A percentile compares a stretch with the other conserved stretches of the same genome.
These are phyloP conservation scores for Solanum paucissectum DNA, from an alignment of 257 asterid genomes.

Conservation along the genomic window DNA sequence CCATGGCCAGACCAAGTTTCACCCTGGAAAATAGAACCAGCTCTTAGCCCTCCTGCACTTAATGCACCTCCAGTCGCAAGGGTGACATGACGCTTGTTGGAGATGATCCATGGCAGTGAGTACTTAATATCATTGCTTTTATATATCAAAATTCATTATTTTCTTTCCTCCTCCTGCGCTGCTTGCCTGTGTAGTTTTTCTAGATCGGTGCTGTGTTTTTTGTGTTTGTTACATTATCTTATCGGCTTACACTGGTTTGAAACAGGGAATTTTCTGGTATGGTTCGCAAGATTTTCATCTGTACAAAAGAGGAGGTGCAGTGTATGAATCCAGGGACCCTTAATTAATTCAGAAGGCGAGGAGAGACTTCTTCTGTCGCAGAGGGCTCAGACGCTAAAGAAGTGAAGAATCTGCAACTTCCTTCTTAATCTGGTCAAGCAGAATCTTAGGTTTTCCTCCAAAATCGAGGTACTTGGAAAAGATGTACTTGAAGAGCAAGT, in stretches of 20 bases:
- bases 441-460: no score
- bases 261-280: constrained; percentile 79
- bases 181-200: neutral
- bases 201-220: neutral
- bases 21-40: constrained; percentile 47
- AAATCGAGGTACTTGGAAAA: constrained; percentile 5
- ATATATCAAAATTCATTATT: neutral
- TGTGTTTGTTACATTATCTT: neutral
- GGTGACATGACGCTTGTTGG: constrained; percentile 99
- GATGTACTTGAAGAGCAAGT: neutral
- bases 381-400: neutral
- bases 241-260: neutral
- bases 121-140: neutral
- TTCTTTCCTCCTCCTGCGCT: neutral
- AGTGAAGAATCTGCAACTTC: no score
- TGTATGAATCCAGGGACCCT: constrained; percentile 71
- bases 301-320: constrained; percentile 77
- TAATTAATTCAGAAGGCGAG: constrained; percentile 47
- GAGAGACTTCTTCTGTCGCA: constrained; percentile 59
- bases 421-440: no score
- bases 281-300: constrained; percentile 76
- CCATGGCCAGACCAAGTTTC: constrained; percentile 91
- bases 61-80: constrained; percentile 75
- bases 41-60: constrained; percentile 74
- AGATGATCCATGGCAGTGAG: constrained; percentile 99